Evolutionary conservation across 176 grass and related monocot genomes (phyloP).

Genomic region (Carex kokanica): DNA sequence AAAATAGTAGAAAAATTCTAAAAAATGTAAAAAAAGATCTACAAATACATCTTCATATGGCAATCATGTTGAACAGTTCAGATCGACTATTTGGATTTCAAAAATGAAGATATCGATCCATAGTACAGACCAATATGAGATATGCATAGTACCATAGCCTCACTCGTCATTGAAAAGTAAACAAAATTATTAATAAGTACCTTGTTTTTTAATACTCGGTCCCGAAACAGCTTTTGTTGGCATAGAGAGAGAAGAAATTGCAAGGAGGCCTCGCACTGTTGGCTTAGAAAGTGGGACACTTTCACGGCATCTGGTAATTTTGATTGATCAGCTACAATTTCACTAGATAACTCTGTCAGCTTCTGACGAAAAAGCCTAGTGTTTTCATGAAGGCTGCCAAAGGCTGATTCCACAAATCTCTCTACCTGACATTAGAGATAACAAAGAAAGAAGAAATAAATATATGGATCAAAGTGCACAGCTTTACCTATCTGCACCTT

Average conservation of each 20-base stretch:
- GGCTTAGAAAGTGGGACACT: conserved; percentile 64
- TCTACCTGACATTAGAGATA: conserved; percentile 59
- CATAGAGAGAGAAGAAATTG: conserved; percentile 89
- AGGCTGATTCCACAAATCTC: conserved; percentile 86
- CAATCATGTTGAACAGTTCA: no score
- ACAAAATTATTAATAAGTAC: conserved; percentile 28
- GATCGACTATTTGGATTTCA: no score
- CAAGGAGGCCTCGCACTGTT: conserved; percentile 83
- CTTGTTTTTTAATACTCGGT: conserved; percentile 85
- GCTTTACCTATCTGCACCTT: no score
- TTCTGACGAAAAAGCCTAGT: conserved; percentile 51
- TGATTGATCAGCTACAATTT: conserved; percentile 27
- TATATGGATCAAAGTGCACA: conserved; percentile 15
- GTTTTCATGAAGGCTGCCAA: conserved; percentile 81
- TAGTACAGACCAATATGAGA: no score
- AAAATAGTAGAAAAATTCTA: no score
- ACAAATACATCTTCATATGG: no score
- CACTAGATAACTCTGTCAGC: conserved; percentile 39
- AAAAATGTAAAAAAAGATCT: no score
- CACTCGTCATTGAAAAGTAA: background rate
- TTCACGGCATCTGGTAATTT: conserved; percentile 37
- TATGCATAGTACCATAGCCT: no score
- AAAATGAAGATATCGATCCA: no score
- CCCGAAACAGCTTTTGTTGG: conserved; percentile 84
- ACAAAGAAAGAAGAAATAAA: conserved; percentile 28